Evolutionary conservation across 2,329 filamentous ascomycete genomes (phyloP).

Genomic region (Geoglossum cookeanum): DNA sequence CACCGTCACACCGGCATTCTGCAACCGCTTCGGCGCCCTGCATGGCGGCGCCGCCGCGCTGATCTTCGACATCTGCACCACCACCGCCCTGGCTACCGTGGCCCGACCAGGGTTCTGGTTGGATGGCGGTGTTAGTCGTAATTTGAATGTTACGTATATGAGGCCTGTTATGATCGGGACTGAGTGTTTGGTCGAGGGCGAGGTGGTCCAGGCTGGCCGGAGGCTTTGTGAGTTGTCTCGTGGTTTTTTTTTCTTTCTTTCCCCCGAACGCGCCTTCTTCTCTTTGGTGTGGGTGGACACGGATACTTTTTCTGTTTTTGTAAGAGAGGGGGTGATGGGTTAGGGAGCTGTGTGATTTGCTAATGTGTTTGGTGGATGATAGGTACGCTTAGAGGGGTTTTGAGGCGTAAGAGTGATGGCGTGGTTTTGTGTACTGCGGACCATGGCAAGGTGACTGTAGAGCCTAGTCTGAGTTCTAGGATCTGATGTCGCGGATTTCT

Average conservation of each 20-base stretch:
- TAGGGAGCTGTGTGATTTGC: background rate
- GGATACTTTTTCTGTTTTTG: too few relatives aligned
- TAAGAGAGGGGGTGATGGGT: too few relatives aligned
- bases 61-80: slow-evolving; percentile 36
- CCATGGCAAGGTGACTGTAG: slow-evolving; percentile 45
- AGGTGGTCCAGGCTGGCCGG: slow-evolving; percentile 38
- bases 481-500: slow-evolving; percentile 9
- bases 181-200: slow-evolving; percentile 34
- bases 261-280: too few relatives aligned
- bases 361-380: background rate
- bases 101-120: slow-evolving; percentile 34
- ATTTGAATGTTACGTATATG: slow-evolving; percentile 47
- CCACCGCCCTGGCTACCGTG: slow-evolving; percentile 12
- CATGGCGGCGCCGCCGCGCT: slow-evolving; percentile 35
- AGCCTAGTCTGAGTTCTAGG: slow-evolving; percentile 21
- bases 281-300: too few relatives aligned
- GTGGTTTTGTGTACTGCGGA: slow-evolving; percentile 25
- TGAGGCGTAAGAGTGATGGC: background rate
- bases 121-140: slow-evolving; percentile 43
- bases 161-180: slow-evolving; percentile 36
- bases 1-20: slow-evolving; percentile 23
- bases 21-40: slow-evolving; percentile 29
- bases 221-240: slow-evolving; percentile 30
- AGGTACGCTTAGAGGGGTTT: background rate
- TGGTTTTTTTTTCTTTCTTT: too few relatives aligned